Conservation (phyloP, 768 basidiomycete species). For the Macrolepiota dolichaula region DNA sequence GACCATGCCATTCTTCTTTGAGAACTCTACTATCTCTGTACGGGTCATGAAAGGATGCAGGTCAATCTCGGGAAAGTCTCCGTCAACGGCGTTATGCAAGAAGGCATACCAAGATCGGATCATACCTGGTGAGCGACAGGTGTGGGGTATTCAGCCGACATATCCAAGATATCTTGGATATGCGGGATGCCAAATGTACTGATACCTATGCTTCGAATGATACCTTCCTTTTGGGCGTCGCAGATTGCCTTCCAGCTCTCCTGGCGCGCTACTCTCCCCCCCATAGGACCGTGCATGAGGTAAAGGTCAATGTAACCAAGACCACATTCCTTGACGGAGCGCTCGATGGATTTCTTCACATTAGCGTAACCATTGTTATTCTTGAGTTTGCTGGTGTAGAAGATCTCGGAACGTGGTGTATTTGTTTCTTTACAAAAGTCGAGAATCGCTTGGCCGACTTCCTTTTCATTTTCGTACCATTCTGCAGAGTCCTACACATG, state of each 20-base stretch:
- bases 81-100: not conserved
- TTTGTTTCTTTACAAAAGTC: slow-evolving; percentile 1
- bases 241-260: slow-evolving; percentile 67
- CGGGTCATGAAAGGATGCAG: slow-evolving; percentile 72
- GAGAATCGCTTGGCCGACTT: not conserved
- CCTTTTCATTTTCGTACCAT: not conserved
- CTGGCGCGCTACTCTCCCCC: slow-evolving; percentile 50
- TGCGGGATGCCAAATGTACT: slow-evolving; percentile 60
- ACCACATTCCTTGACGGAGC: slow-evolving; percentile 48
- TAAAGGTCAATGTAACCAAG: slow-evolving; percentile 71
- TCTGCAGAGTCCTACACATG: slow-evolving; percentile 2
- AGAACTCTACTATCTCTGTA: slow-evolving; percentile 57
- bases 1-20: slow-evolving; percentile 51
- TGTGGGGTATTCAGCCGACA: slow-evolving; percentile 34
- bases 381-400: slow-evolving; percentile 71
- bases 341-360: slow-evolving; percentile 45
- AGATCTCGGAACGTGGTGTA: slow-evolving; percentile 56
- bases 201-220: slow-evolving; percentile 61
- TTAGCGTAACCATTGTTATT: slow-evolving; percentile 50
- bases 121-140: slow-evolving; percentile 62
- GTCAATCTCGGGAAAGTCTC: slow-evolving; percentile 35
- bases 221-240: slow-evolving; percentile 59
- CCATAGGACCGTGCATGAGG: slow-evolving; percentile 66
- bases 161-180: slow-evolving; percentile 46
- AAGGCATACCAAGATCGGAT: not conserved